Evolutionary conservation across 192 early-diverging fungal species (phyloP).

Genomic region (Coemansia sp.): DNA sequence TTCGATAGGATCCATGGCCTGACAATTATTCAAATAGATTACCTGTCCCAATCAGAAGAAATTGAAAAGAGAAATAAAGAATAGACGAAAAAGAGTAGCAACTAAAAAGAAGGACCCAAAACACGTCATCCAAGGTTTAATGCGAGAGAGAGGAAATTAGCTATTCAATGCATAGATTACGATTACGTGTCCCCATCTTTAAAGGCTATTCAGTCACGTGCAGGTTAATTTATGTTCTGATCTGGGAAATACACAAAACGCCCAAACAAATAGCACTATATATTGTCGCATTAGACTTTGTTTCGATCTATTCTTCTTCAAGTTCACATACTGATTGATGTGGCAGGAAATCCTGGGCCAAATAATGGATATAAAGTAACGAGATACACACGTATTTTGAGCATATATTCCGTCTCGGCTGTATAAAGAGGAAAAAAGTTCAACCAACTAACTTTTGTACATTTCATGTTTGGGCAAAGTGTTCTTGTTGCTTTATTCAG

Average conservation of each 20-base stretch:
- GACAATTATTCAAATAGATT: neutral
- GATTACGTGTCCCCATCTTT: neutral
- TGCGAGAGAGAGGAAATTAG: no score
- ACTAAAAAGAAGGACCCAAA: neutral
- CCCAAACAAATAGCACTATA: no score
- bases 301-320: neutral
- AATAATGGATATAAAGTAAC: no score
- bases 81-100: neutral
- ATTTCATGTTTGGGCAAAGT: neutral
- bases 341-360: no score
- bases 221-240: neutral
- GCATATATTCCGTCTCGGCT: no score
- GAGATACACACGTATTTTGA: no score
- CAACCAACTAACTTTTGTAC: no score
- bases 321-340: neutral
- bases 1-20: conserved; percentile 34
- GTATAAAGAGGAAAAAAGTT: no score
- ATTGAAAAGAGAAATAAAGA: neutral
- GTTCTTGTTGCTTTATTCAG: neutral
- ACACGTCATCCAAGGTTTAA: neutral
- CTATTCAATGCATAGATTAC: no score
- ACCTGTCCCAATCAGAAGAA: neutral
- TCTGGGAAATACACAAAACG: no score
- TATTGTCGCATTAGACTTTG: neutral
- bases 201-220: neutral